Evolutionary conservation across 768 basidiomycete species (phyloP), one percentile per base, ranked within the genome.

Genomic region (Suillus discolor): DNA sequence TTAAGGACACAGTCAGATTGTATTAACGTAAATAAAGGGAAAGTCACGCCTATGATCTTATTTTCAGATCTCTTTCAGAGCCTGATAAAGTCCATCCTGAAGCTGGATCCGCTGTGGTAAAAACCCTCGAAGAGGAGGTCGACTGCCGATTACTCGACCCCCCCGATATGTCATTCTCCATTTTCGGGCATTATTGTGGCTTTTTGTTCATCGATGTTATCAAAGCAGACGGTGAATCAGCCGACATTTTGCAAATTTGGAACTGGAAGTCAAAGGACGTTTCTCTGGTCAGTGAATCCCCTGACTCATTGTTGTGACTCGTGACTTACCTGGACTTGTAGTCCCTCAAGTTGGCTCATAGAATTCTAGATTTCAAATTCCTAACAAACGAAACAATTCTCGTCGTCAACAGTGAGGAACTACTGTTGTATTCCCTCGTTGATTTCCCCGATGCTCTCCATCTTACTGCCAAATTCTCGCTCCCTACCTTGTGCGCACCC

Each of bases 51-150:
- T 23, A 47, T 12, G n/a, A 47, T 23, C 11, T 47, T 2, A 49
- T 25, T 23, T 23, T 49, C 47, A 49, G 47, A 49, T 49, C 47
- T 1, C 47, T 47, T 12, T 23, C 47, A 13, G 47, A 23, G 6
- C 31, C 31, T 31, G 12, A 49, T 15, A 6, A 51, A 51, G 15
- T 25, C 65, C 69, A 57, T 63, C 65, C 64, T 62, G 64, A 63
- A 73, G 62, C 67, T 73, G 72, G 25, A 38, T 38, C 18, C 25
- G 3, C 49, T 16, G 6, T 16, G 3, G 49, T 16, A 15, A 28
- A 28, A 28, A 25, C 49, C 13, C 13, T 49, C 23, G 5, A 49
- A 11, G 13, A 49, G 5, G 12, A 23, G 31, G 31, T 31, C 7
- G 23, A 13, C 25, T 15, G 7, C 23, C 13, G n/a, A 12, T 36